phyloP scores from a whole-genome alignment of 164 flowering plant genomes.

The Vitis rupestris region DNA sequence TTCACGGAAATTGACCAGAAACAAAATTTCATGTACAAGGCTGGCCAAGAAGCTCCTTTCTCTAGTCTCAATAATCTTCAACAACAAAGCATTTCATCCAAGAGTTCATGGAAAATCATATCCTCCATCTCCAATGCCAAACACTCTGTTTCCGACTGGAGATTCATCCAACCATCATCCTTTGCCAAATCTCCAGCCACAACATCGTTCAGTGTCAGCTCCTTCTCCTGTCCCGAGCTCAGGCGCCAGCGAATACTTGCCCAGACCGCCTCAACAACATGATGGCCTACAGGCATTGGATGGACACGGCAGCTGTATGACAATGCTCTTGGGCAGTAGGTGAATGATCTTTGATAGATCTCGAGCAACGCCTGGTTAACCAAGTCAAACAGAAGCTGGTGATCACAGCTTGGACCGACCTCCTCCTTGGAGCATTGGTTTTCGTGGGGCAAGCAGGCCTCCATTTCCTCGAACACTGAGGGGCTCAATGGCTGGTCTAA shows the following conservation, averaged over 20 bases:
- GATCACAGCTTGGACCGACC: constrained; percentile 2
- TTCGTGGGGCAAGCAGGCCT: constrained; percentile 10
- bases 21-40: constrained; percentile 9
- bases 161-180: constrained; percentile 34
- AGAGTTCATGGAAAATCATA: constrained; percentile 29
- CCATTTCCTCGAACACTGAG: constrained; percentile 24
- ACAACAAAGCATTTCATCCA: constrained; percentile 18
- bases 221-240: constrained; percentile 15
- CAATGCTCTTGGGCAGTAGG: constrained; percentile 32
- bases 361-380: constrained; percentile 31
- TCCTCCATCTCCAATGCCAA: constrained; percentile 41
- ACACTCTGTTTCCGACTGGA: constrained; percentile 24
- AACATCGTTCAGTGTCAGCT: constrained; percentile 27
- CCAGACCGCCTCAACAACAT: constrained; percentile 32
- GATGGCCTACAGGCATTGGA: constrained; percentile 22
- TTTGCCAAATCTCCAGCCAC: constrained; percentile 31
- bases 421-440: constrained; percentile 2
- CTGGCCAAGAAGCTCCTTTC: not conserved
- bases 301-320: constrained; percentile 14
- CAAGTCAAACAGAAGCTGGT: constrained; percentile 31
- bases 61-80: not conserved
- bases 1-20: not conserved
- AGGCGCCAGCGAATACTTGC: constrained; percentile 15
- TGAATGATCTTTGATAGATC: constrained; percentile 20
- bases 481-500: constrained; percentile 26